Percentiles rank a stretch among this genome's conserved stretches.
Conservation (phyloP, 176 grass and related monocot genomes). For the Tillandsia leiboldiana region DNA sequence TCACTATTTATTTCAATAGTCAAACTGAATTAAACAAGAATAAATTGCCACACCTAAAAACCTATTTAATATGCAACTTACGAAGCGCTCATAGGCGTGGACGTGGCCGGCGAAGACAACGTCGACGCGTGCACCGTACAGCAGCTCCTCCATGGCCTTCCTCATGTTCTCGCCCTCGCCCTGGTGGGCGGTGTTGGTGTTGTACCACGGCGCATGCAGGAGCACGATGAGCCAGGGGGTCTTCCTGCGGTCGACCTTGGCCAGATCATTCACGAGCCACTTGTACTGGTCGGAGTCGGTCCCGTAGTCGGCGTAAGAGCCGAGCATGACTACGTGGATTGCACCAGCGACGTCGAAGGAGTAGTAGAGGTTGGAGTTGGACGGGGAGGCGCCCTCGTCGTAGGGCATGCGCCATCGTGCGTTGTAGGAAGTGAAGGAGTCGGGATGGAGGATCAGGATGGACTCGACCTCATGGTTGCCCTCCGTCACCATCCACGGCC, state of each 20-base stretch:
- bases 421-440: constrained; percentile 52
- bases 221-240: constrained; percentile 56
- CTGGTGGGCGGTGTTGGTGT: constrained; percentile 59
- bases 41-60: too few relatives aligned
- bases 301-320: constrained; percentile 37
- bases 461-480: constrained; percentile 94
- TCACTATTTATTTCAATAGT: too few relatives aligned
- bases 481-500: constrained; percentile 89
- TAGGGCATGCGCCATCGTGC: constrained; percentile 68
- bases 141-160: constrained; percentile 40
- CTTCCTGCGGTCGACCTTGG: constrained; percentile 34
- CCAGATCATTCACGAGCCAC: constrained; percentile 51
- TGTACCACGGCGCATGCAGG: constrained; percentile 83
- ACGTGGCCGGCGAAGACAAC: constrained; percentile 62
- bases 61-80: constrained; percentile 9
- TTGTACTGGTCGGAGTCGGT: constrained; percentile 37
- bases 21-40: too few relatives aligned
- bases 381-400: constrained; percentile 72
- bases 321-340: constrained; percentile 66
- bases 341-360: constrained; percentile 68
- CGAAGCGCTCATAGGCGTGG: constrained; percentile 78
- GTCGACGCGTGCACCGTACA: constrained; percentile 49
- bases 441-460: constrained; percentile 23
- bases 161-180: constrained; percentile 67
- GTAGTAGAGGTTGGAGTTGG: constrained; percentile 55